A percentile compares a stretch with the other conserved stretches of the same genome.
Conservation (phyloP, 2,329 filamentous ascomycete species). For the Calonectria henricotiae region DNA sequence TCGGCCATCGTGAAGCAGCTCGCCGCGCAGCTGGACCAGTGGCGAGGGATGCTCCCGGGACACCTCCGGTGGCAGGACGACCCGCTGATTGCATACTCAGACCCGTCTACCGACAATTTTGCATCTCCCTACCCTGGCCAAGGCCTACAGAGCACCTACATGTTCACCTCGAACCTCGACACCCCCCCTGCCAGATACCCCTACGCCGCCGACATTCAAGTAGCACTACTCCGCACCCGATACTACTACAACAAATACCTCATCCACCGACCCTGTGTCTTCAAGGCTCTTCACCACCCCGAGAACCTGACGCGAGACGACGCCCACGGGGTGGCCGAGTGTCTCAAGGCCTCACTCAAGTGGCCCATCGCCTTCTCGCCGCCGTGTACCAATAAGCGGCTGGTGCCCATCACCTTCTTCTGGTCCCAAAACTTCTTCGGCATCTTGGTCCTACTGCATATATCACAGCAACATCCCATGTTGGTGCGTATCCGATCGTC, state of each 20-base stretch:
- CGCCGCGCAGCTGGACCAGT: constrained; percentile 70
- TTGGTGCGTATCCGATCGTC: constrained; percentile 67
- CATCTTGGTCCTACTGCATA: constrained; percentile 71
- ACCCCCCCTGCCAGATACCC: constrained; percentile 59
- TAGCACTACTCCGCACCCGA: constrained; percentile 71
- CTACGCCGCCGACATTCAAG: constrained; percentile 71
- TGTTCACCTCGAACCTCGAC: constrained; percentile 50
- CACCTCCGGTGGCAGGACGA: constrained; percentile 73
- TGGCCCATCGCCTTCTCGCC: constrained; percentile 76
- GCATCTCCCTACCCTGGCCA: constrained; percentile 45
- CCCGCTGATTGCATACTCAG: constrained; percentile 56
- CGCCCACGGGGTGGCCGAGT: constrained; percentile 69
- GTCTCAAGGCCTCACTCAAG: constrained; percentile 71
- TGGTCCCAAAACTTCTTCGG: constrained; percentile 76
- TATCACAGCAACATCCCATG: constrained; percentile 69
- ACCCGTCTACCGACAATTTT: constrained; percentile 44
- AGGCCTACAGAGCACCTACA: constrained; percentile 42
- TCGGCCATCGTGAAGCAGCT: constrained; percentile 66
- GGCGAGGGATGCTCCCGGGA: constrained; percentile 71
- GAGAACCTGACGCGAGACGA: constrained; percentile 71
- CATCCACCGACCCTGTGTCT: constrained; percentile 72
- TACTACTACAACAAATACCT: constrained; percentile 75
- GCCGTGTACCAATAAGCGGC: constrained; percentile 70
- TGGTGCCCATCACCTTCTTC: constrained; percentile 73
- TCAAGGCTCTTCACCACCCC: constrained; percentile 73